Conservation (phyloP, 495 filamentous ascomycete species). For the Annulohypoxylon moriforme region DNA sequence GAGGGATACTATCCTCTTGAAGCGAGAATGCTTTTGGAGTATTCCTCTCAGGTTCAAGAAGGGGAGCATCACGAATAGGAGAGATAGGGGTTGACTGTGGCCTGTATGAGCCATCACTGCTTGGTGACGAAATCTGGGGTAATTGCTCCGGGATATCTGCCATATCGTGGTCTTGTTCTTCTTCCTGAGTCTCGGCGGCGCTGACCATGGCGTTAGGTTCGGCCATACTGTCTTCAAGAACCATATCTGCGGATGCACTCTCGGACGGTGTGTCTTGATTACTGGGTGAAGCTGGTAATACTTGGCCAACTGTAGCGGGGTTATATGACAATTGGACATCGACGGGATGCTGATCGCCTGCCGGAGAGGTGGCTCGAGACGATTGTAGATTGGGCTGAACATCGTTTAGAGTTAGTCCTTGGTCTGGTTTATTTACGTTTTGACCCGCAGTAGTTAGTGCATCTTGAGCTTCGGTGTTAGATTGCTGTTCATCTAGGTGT, state of each 20-base stretch:
- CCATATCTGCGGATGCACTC: not conserved
- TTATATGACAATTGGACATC: not conserved
- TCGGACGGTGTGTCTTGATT: not conserved
- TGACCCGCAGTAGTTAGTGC: conserved; percentile 15
- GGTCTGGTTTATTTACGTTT: conserved; percentile 1
- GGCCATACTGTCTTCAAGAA: not conserved
- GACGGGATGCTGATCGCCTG: not conserved
- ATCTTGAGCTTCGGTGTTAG: conserved; percentile 7
- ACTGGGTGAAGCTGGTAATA: not conserved
- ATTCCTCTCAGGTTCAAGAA: not conserved
- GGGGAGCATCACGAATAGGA: not conserved
- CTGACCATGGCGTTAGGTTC: not conserved
- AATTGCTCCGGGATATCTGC: conserved; percentile 11
- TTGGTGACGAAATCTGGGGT: conserved; percentile 18
- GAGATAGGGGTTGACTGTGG: conserved; percentile 18
- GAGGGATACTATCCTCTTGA: conserved; percentile 4
- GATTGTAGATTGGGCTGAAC: not conserved
- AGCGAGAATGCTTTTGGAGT: not conserved
- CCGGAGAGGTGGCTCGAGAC: not conserved
- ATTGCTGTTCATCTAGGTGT: not conserved
- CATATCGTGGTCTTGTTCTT: conserved; percentile 13
- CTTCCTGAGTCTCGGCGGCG: not conserved
- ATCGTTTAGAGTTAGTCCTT: not conserved
- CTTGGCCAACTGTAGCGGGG: not conserved
- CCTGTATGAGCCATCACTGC: conserved; percentile 30